Base-by-base conservation (phyloP, 2,329 filamentous ascomycete species). In the Sclerotiophoma versabilis region DNA sequence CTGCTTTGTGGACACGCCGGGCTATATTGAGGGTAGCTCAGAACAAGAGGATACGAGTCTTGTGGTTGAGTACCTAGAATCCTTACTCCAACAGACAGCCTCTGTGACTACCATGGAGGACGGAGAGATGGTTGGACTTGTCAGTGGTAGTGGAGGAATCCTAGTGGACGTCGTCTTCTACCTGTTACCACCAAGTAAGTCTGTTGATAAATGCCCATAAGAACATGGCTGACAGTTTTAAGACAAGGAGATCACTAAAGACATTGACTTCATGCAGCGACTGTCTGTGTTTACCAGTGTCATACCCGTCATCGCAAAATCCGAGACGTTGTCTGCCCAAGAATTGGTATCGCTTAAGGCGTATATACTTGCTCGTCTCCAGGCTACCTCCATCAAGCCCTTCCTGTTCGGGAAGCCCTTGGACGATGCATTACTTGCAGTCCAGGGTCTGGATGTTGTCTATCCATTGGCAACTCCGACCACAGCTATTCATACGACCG, bases 141-240 rank as follows among this genome's bases (percentile, higher is more conserved):
- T 98, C 2, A 91, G 91, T 58, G 91, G 92, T 9, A 89, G 88
- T 52, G 92, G 92, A 30, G 92, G 92, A 15, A 84, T 89, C 14
- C 87, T 93, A 63, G 89, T 98, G 23, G 93, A 98, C 76, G 87
- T 87, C 4, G 85, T 96, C 2, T 79, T 99, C 30, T 98, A 96
- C 72, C 77, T 98, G 49, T 83, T 97, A 82, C 86, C 23, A 15
- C 83, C 87, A 60, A 83, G 91, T 92, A 81, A 68, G 84, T 54
- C 42, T 5, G 34, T 5, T 10, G 4, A 17, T 3, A 6, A 23
- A 30, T 1, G 8, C 20, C 15, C 4, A 12, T 8, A 20, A 9
- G 4, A 22, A 57, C 41, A 34, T 51, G 54, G 44, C 63, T 61
- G 62, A 67, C 68, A 75, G 22, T 33, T n/a, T 0, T 56, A 30